phyloP scores from a whole-genome alignment of 257 asterid genomes.

The Solanum habrochaites region DNA sequence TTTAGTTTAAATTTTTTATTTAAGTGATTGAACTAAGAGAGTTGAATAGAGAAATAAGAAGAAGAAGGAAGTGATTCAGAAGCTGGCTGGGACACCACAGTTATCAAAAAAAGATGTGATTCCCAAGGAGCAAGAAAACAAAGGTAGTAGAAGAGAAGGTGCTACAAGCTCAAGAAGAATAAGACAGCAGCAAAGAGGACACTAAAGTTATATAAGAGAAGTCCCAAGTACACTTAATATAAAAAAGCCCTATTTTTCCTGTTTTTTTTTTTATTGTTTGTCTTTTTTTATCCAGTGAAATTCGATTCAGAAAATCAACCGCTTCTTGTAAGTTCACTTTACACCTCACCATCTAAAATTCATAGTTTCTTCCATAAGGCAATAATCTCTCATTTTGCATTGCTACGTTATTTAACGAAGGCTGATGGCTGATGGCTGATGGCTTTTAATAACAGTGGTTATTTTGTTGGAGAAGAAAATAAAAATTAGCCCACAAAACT shows the following conservation, averaged over 20 bases:
- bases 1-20: background rate
- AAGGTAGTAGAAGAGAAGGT: background rate
- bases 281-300: background rate
- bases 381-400: background rate
- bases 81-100: background rate
- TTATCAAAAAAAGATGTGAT: background rate
- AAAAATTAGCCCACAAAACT: background rate
- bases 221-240: background rate
- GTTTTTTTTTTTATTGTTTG: background rate
- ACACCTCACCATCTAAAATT: background rate
- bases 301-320: background rate
- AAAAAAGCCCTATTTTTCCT: background rate
- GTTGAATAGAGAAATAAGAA: background rate
- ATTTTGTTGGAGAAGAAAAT: background rate
- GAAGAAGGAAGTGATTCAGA: background rate
- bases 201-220: background rate
- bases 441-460: background rate
- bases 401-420: background rate
- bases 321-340: background rate
- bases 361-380: background rate
- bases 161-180: background rate
- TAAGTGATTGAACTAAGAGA: background rate
- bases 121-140: background rate
- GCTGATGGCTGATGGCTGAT: background rate
- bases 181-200: background rate